phyloP scores from a whole-genome alignment of 768 basidiomycete species.

The Auriscalpium vulgare region DNA sequence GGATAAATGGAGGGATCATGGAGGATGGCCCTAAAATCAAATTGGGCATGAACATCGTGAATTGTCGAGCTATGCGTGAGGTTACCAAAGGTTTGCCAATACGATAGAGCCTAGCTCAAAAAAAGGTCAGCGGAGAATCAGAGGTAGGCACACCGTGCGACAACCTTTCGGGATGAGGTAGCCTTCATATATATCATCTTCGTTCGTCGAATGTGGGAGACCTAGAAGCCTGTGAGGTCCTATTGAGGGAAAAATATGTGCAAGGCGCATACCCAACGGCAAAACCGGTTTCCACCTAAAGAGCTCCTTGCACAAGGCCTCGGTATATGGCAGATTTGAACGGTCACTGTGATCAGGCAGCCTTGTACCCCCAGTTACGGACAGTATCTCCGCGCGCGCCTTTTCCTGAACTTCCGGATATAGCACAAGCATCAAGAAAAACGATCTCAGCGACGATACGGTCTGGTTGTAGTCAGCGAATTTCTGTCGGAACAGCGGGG shows the following conservation, averaged over 20 bases:
- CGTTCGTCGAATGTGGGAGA: slow-evolving; percentile 56
- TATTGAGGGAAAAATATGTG: slow-evolving; percentile 6
- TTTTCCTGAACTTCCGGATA: slow-evolving; percentile 44
- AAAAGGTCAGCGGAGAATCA: background rate
- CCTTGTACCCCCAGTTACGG: slow-evolving; percentile 39
- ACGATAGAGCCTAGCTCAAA: slow-evolving; percentile 28
- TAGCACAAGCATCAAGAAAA: slow-evolving; percentile 60
- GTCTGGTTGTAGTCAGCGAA: slow-evolving; percentile 29
- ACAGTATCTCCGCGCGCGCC: slow-evolving; percentile 62
- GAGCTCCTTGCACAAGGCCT: slow-evolving; percentile 49
- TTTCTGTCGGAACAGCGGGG: background rate
- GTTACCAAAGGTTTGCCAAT: slow-evolving; percentile 57
- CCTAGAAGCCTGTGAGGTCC: slow-evolving; percentile 24
- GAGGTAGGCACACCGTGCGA: background rate
- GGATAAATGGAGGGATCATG: slow-evolving; percentile 39
- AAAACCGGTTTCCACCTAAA: slow-evolving; percentile 53
- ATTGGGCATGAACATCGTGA: background rate
- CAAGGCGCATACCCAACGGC: slow-evolving; percentile 38
- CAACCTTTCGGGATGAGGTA: slow-evolving; percentile 54
- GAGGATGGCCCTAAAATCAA: slow-evolving; percentile 35
- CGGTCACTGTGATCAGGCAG: slow-evolving; percentile 57
- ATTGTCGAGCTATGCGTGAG: background rate
- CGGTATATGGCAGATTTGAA: slow-evolving; percentile 45
- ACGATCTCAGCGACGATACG: slow-evolving; percentile 46
- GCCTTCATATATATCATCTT: slow-evolving; percentile 57